Percentiles rank a stretch among this genome's conserved stretches.
These are phyloP conservation scores for Sporobolomyces pararoseus DNA, from an alignment of 768 basidiomycete genomes.

Conservation along the genomic window DNA sequence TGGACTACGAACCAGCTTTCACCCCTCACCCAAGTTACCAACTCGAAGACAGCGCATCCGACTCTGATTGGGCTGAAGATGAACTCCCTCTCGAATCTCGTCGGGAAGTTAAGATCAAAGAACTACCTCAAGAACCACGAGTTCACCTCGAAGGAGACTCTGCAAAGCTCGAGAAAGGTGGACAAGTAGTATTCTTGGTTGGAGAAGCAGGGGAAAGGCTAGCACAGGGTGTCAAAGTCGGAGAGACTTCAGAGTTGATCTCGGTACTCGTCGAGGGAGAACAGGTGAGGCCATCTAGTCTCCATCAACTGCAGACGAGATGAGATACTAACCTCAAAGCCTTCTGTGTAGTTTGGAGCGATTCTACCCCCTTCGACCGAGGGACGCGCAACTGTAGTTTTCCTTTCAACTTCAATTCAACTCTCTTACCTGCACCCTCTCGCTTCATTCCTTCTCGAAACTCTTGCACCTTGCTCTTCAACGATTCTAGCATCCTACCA, in stretches of 20 bases:
- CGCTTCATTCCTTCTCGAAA: conserved; percentile 21
- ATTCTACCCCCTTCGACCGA: background rate
- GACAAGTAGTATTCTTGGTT: conserved; percentile 17
- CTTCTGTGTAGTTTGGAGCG: no score
- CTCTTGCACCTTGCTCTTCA: background rate
- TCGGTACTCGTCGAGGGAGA: conserved; percentile 45
- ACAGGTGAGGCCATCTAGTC: conserved; percentile 49
- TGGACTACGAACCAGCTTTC: conserved; percentile 12
- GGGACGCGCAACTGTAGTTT: conserved; percentile 23
- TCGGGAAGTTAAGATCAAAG: background rate
- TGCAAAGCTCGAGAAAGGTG: background rate
- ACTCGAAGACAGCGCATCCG: conserved; percentile 16
- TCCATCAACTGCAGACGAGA: no score
- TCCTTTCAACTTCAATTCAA: conserved; percentile 28
- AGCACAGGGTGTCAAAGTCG: conserved; percentile 7
- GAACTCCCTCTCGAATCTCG: conserved; percentile 1
- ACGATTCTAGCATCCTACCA: conserved; percentile 36
- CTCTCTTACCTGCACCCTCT: conserved; percentile 29
- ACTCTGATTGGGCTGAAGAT: conserved; percentile 28
- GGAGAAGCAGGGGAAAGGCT: conserved; percentile 37
- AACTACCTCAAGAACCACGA: conserved; percentile 10
- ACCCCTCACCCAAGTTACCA: conserved; percentile 22
- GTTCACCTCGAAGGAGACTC: background rate
- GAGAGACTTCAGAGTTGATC: background rate
- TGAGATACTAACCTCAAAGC: no score